Conservation (phyloP, 2,329 filamentous ascomycete genomes). For the Colletotrichum lentis region DNA sequence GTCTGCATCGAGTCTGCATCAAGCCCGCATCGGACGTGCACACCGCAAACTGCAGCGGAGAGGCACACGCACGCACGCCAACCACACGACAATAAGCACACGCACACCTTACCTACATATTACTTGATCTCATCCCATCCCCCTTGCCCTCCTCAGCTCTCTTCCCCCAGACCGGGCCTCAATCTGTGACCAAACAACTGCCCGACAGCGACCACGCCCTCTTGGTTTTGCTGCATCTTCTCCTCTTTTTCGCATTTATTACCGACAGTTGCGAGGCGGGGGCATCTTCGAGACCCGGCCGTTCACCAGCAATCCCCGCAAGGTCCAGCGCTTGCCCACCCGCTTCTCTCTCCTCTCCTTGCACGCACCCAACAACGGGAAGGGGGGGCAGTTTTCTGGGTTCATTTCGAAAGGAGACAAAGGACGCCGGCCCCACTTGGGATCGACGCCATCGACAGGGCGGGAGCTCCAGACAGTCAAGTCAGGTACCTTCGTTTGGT, state of each 20-base stretch:
- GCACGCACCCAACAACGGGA: slow-evolving; percentile 28
- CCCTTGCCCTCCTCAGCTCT: slow-evolving; percentile 1
- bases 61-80: background rate
- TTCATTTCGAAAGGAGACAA: slow-evolving; percentile 37
- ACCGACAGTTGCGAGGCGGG: slow-evolving; percentile 27
- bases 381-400: slow-evolving; percentile 1
- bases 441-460: slow-evolving; percentile 36
- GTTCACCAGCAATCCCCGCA: slow-evolving; percentile 28
- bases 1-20: slow-evolving; percentile 22
- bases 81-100: slow-evolving; percentile 2
- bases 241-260: slow-evolving; percentile 37
- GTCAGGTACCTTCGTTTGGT: slow-evolving; percentile 20
- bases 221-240: slow-evolving; percentile 17
- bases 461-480: slow-evolving; percentile 14
- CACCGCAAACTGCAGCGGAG: slow-evolving; percentile 37
- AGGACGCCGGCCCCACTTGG: slow-evolving; percentile 30
- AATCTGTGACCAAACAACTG: slow-evolving; percentile 36
- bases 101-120: slow-evolving; percentile 29
- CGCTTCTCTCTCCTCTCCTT: slow-evolving; percentile 18
- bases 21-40: slow-evolving; percentile 28
- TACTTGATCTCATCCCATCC: slow-evolving; percentile 18
- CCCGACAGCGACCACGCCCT: slow-evolving; percentile 24
- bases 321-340: slow-evolving; percentile 19
- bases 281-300: slow-evolving; percentile 13
- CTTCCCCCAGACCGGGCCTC: slow-evolving; percentile 23